Base-by-base conservation (phyloP, 2,329 filamentous ascomycete genomes). In the Ophiosphaerella narmari region DNA sequence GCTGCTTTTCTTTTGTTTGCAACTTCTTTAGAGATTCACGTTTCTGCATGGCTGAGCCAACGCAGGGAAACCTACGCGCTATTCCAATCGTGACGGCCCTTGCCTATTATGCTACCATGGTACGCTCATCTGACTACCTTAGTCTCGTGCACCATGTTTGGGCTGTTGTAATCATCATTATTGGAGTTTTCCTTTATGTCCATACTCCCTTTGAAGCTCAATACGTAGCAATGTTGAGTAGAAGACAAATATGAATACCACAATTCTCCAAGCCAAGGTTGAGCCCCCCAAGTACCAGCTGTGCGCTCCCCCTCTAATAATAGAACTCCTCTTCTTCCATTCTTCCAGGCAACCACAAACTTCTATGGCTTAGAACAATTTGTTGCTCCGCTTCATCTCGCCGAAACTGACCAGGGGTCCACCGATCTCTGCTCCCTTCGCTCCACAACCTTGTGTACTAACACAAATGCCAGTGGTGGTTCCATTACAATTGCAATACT, bases 391-490 rank as follows among this genome's bases (percentile, higher is more conserved):
- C 50, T 59, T 51, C 45, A 52, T 54, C 35, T 57, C 49, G 7
- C 48, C 55, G 39, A 59, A 40, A 6, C 43, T 48, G 1, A 61
- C 37, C 41, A 66, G 33, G 4, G 50, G 43, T 12, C 63, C 59
- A 43, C 55, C 37, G n/a, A 48, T 34, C 24, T 41, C 34, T 1
- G 51, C 50, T 1, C 60, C 62, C 18, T 41, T 21, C 9, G 50
- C 52, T 7, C 59, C 62, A 51, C 62, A 65, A 4, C 62, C 54
- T 9, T 46, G 41, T 5, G 57, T 61, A 39, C 48, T 48, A 13
- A 65, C 59, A 56, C 62, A 65, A 18, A 65, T 52, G 2, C 62
- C 60, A 8, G 23, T 48, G 24, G 26, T 39, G 21, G 50, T 46
- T 11, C 46, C 36, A 32, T 36, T 39, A 47, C 60, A 63, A 21